These are phyloP conservation scores for Rosa lucieae DNA, from an alignment of 306 rosid genomes.

Conservation along the genomic window DNA sequence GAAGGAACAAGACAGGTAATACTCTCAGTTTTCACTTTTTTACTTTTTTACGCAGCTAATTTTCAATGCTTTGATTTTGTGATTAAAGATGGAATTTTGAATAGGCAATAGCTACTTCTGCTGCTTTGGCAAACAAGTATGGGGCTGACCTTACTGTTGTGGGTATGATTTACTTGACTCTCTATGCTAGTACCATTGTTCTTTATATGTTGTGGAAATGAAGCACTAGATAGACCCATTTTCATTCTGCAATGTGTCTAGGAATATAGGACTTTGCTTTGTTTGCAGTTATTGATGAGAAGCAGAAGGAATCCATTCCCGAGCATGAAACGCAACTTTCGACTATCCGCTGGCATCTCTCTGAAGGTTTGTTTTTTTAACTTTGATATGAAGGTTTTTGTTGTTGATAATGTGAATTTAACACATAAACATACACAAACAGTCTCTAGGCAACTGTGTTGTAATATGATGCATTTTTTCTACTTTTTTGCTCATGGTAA, in stretches of 20 bases:
- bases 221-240: constrained; percentile 17
- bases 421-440: background rate
- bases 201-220: constrained; percentile 15
- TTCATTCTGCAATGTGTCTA: background rate
- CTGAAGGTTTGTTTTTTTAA: constrained; percentile 59
- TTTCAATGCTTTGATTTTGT: background rate
- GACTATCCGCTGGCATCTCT: constrained; percentile 84
- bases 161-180: constrained; percentile 45
- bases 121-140: constrained; percentile 84
- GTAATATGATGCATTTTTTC: background rate
- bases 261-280: constrained; percentile 28
- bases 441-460: background rate
- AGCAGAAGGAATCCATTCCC: constrained; percentile 75
- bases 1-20: constrained; percentile 81
- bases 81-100: constrained; percentile 6
- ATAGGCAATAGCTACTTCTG: constrained; percentile 74
- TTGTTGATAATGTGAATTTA: background rate
- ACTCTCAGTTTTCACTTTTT: background rate
- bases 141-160: constrained; percentile 93
- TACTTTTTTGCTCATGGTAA: background rate
- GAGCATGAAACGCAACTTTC: constrained; percentile 86
- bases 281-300: constrained; percentile 79
- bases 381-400: background rate
- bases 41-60: background rate
- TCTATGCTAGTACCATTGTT: background rate